Evolutionary conservation across 1,284 basidiomycete genomes (phyloP), one percentile per base, ranked within the genome.

Genomic region (Volvariella surrecta): DNA sequence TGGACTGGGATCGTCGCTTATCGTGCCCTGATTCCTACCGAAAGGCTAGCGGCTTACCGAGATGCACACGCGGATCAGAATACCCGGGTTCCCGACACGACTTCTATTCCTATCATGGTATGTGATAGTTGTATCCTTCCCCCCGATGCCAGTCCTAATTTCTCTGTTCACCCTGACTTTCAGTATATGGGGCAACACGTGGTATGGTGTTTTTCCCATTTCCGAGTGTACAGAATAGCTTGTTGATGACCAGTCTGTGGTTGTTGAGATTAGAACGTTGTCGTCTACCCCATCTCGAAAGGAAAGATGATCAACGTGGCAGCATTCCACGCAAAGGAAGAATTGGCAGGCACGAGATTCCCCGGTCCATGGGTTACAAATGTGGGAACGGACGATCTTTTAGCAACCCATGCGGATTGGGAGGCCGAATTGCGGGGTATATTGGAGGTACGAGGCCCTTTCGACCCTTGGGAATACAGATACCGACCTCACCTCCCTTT

Each of bases 1-100:
- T 68, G 66, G 66, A 62, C 60, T 22, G 65, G 66, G 10, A 62
- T 58, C 16, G 57, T 62, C 44, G 64, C 61, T 3, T 67, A 67
- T 49, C 54, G 65, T 43, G 59, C 59, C 2, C 42, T 66, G 40
- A 59, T 66, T 39, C 57, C 61, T 20, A 54, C 57, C n/a, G 60
- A 63, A 37, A 51, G 51, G 39, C 51, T 67, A 37, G 54, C 46
- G 44, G 52, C 54, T 1, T 53, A 56, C 32, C 42, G 48, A n/a
- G 52, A 55, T 17, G 48, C 45, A 4, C 52, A 58, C 42, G 54
- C 55, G n/a, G 51, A 49, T 1, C 20, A 48, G 40, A 54, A 52
- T 13, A 49, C 55, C 17, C 35, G 56, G 13, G 46, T 56, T 18
- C 54, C 53, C 2, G 45, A 54, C 32, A 43, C 43, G 22, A 51